Conservation (phyloP, 1,139 yeast species). For the Diutina neorugosa region DNA sequence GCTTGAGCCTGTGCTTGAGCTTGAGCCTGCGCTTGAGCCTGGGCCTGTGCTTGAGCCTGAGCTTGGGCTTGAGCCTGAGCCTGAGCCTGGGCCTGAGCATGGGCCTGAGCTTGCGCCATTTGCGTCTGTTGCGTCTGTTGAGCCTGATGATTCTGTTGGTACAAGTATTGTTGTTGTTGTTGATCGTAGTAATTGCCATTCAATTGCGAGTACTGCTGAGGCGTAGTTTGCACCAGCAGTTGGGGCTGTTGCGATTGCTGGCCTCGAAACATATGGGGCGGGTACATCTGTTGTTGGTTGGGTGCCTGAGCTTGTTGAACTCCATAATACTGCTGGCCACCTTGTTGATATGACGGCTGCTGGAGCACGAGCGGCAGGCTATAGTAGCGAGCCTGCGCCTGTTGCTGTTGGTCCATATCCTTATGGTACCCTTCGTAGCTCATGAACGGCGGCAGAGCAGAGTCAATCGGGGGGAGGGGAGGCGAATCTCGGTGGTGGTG, state of each 20-base stretch:
- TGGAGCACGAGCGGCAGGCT: constrained; percentile 14
- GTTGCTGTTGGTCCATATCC: not conserved
- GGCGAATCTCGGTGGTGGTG: not conserved
- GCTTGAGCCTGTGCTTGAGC: not conserved
- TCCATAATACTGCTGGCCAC: constrained; percentile 9
- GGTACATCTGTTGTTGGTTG: constrained; percentile 10
- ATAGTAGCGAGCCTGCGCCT: constrained; percentile 12
- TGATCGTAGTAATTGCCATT: constrained; percentile 8
- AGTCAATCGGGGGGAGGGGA: not conserved
- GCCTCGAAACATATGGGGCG: constrained; percentile 10
- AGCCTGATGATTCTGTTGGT: constrained; percentile 6
- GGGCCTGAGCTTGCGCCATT: not conserved
- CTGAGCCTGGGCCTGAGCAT: not conserved
- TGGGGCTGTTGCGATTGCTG: constrained; percentile 9
- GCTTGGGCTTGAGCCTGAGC: not conserved
- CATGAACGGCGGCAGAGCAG: not conserved
- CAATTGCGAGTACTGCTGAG: constrained; percentile 6
- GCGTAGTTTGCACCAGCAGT: not conserved
- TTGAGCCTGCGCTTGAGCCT: not conserved
- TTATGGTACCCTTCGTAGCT: constrained; percentile 3
- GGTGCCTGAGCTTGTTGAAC: constrained; percentile 8
- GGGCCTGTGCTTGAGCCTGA: not conserved
- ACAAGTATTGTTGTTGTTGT: constrained; percentile 7
- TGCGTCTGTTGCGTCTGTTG: not conserved
- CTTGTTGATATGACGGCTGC: constrained; percentile 11